Percentiles rank a stretch among this genome's conserved stretches.
phyloP scores from a whole-genome alignment of 2,329 filamentous ascomycete species.

The Corynespora cassiicola region DNA sequence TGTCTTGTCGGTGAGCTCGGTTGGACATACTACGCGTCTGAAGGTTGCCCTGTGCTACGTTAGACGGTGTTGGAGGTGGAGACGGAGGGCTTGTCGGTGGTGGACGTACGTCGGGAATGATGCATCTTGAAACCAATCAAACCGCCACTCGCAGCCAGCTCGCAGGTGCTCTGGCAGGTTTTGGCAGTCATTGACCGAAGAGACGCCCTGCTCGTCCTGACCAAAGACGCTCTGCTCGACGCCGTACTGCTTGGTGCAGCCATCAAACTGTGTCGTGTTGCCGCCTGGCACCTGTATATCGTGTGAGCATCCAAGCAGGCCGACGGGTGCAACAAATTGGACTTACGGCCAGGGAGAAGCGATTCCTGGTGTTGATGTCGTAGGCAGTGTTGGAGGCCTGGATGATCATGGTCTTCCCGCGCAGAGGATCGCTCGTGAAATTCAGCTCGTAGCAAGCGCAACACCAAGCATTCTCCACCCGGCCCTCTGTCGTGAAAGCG shows the following conservation, averaged over 20 bases:
- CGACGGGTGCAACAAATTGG: background rate
- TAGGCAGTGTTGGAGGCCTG: constrained; percentile 68
- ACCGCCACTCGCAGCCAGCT: constrained; percentile 40
- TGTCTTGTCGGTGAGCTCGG: constrained; percentile 41
- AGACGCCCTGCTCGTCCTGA: constrained; percentile 31
- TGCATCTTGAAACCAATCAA: constrained; percentile 44
- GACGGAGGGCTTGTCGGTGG: background rate
- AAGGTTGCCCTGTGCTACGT: constrained; percentile 41
- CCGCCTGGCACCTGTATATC: constrained; percentile 45
- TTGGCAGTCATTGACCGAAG: constrained; percentile 36
- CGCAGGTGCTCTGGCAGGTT: constrained; percentile 37
- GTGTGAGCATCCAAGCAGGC: constrained; percentile 17
- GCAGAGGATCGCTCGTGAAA: constrained; percentile 62
- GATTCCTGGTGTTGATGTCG: constrained; percentile 39
- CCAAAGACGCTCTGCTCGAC: constrained; percentile 43
- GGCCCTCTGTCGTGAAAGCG: constrained; percentile 57
- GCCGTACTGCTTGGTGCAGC: constrained; percentile 39
- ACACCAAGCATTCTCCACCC: constrained; percentile 67
- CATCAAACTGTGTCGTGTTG: constrained; percentile 42
- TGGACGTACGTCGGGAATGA: constrained; percentile 37
- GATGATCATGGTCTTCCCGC: constrained; percentile 68
- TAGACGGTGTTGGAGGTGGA: constrained; percentile 12
- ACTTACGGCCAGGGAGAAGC: constrained; percentile 45
- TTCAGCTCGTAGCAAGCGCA: constrained; percentile 70
- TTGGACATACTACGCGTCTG: constrained; percentile 43